phyloP scores from a whole-genome alignment of 352 stramenopile species.

The Bremia lactucae region DNA sequence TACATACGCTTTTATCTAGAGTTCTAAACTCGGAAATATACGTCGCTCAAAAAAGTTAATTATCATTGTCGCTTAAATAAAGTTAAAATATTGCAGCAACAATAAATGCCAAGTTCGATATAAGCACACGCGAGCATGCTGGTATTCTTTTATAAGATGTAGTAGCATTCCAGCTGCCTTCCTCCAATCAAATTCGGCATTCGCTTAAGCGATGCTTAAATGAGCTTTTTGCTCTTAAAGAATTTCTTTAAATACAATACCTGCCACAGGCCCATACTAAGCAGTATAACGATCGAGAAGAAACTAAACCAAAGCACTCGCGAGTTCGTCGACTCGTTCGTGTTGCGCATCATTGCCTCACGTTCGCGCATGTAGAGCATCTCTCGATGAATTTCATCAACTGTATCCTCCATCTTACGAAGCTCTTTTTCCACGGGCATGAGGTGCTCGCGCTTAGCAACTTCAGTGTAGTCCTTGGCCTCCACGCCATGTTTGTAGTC shows the following conservation, averaged over 20 bases:
- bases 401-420: constrained; percentile 83
- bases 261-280: constrained; percentile 82
- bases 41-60: background rate
- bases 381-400: constrained; percentile 84
- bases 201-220: constrained; percentile 29
- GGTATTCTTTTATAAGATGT: no score
- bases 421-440: constrained; percentile 85
- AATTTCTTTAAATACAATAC: constrained; percentile 87
- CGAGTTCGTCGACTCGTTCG: constrained; percentile 85
- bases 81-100: constrained; percentile 12
- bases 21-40: no score
- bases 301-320: constrained; percentile 87
- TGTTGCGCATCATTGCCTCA: constrained; percentile 80
- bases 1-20: constrained; percentile 23
- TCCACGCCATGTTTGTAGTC: constrained; percentile 85
- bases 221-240: constrained; percentile 90
- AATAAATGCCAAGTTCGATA: no score
- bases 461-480: constrained; percentile 83
- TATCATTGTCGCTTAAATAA: background rate
- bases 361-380: constrained; percentile 87
- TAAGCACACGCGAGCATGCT: no score
- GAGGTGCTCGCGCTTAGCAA: constrained; percentile 82
- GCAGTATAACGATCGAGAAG: constrained; percentile 77
- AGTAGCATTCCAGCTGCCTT: background rate
- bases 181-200: background rate